These are phyloP conservation scores for Berberis thunbergii DNA, from an alignment of 164 flowering plant species.

Conservation along the genomic window DNA sequence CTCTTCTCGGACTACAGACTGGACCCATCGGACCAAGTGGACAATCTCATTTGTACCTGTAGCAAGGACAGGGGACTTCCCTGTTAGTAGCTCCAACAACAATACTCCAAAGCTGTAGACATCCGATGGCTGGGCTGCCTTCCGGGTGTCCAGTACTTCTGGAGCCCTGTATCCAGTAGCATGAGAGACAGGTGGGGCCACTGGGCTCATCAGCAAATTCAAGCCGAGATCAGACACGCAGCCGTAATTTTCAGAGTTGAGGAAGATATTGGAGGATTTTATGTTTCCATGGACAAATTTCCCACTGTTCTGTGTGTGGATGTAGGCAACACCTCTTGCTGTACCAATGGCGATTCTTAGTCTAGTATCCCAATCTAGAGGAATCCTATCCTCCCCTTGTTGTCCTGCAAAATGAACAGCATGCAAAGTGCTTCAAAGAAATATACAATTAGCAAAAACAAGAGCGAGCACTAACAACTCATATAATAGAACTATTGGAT, in stretches of 20 bases:
- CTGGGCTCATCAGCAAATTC: constrained; percentile 32
- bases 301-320: constrained; percentile 43
- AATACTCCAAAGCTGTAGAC: constrained; percentile 71
- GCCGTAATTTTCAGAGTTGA: constrained; percentile 31
- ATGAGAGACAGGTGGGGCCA: constrained; percentile 27
- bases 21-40: constrained; percentile 64
- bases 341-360: constrained; percentile 43
- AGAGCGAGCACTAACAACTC: too few relatives aligned
- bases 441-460: too few relatives aligned
- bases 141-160: constrained; percentile 40
- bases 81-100: constrained; percentile 61
- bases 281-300: constrained; percentile 61
- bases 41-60: constrained; percentile 35
- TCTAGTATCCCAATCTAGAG: constrained; percentile 65
- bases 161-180: constrained; percentile 52
- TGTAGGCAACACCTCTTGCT: constrained; percentile 52
- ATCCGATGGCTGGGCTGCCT: constrained; percentile 44
- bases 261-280: constrained; percentile 60
- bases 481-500: too few relatives aligned
- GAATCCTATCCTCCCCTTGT: constrained; percentile 49
- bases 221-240: constrained; percentile 55
- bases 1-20: constrained; percentile 61
- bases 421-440: too few relatives aligned
- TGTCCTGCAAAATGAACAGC: constrained; percentile 31
- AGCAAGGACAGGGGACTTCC: constrained; percentile 41